These are phyloP conservation scores for Colletotrichum echinochloae DNA, from an alignment of 2,329 filamentous ascomycete genomes.

Conservation along the genomic window DNA sequence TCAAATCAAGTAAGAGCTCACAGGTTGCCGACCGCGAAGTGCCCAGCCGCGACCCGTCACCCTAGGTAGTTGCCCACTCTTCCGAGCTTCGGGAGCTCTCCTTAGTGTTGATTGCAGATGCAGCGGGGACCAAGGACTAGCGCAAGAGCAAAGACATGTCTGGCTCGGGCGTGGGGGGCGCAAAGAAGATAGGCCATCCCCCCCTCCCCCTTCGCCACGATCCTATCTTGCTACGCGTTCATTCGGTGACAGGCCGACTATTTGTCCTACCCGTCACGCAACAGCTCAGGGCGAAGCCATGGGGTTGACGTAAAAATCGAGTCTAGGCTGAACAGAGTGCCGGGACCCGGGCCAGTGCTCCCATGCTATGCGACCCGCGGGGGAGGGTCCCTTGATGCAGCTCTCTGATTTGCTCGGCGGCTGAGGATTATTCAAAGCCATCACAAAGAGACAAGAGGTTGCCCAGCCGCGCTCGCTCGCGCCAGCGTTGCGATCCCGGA, in stretches of 20 bases:
- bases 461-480: conserved; percentile 11
- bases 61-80: conserved; percentile 16
- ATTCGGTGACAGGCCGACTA: conserved; percentile 33
- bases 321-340: conserved; percentile 36
- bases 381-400: conserved; percentile 28
- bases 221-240: conserved; percentile 25
- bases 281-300: conserved; percentile 30
- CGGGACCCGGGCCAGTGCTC: conserved; percentile 39
- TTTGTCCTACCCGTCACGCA: conserved; percentile 36
- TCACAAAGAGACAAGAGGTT: conserved; percentile 32
- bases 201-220: conserved; percentile 19
- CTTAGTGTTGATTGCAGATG: conserved; percentile 22
- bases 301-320: conserved; percentile 40
- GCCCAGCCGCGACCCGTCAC: conserved; percentile 7
- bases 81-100: conserved; percentile 24
- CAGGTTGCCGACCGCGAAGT: conserved; percentile 27
- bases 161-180: conserved; percentile 38
- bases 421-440: conserved; percentile 30
- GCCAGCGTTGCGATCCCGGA: conserved; percentile 39
- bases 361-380: conserved; percentile 13
- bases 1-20: conserved; percentile 38
- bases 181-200: conserved; percentile 18
- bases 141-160: conserved; percentile 32
- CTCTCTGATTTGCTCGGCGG: conserved; percentile 37
- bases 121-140: conserved; percentile 30